Evolutionary conservation across 148 eudicot species (phyloP), one percentile per base, ranked within the genome.

Genomic region (Spergularia bocconei): DNA sequence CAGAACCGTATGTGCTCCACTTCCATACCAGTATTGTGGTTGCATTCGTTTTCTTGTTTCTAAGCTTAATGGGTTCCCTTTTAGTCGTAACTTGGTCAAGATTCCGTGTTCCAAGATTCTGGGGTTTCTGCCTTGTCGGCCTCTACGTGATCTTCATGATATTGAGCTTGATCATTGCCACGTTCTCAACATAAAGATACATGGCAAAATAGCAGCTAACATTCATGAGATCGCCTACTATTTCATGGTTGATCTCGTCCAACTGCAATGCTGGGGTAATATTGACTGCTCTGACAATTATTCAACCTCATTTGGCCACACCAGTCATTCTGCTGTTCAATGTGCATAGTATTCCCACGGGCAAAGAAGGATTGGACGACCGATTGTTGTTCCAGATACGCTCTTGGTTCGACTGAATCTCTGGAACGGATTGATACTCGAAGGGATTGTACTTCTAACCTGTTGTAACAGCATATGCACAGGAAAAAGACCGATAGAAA

Each of bases 91-190:
- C 90, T 6, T 95, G 97, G 97, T 79, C 80, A 61, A 84, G 96
- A 73, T 95, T 90, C 72, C 82, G 91, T 75, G 99, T 95, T 38
- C 99, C 99, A 33, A 85, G 92, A 78, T 89, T 90, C 77, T 95
- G 99, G 99, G 99, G 99, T 17, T 92, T 88, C 82, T 92, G 97
- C 73, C 99, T 95, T 55, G 97, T 95, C 53, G 96, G 92, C 20
- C 87, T 95, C 62, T 95, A 95, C 67, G 75, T 83, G 53, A 20
- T 83, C 67, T 95, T 95, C 82, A 89, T 88, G 29, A 81, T 64
- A 13, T 76, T 88, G 70, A 95, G 97, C 77, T 74, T 91, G 71
- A 55, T 91, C 56, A 85, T 94, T 50, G 93, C 96, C 61, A 87
- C 66, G 80, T 86, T 90, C 75, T 83, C 90, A 9, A 69, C 73